phyloP scores from a whole-genome alignment of 2,329 filamentous ascomycete species.

The Alternaria sp. region DNA sequence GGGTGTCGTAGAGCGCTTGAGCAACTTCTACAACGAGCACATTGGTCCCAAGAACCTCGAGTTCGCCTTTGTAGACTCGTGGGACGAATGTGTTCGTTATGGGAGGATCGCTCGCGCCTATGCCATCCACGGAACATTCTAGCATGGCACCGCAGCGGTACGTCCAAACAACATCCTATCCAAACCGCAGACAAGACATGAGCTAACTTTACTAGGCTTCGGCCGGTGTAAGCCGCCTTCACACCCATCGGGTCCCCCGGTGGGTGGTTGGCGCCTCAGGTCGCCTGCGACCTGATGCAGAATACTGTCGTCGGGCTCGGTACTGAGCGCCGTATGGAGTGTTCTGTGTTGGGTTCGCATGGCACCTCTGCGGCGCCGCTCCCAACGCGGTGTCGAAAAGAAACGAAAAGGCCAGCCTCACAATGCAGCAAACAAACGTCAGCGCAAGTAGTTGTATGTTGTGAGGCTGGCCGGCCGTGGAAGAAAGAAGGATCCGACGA shows the following conservation, averaged over 20 bases:
- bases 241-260: background rate
- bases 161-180: background rate
- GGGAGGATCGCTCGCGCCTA: background rate
- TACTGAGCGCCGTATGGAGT: background rate
- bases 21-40: background rate
- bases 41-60: background rate
- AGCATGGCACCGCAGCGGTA: background rate
- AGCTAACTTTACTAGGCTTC: background rate
- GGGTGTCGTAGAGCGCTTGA: background rate
- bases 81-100: background rate
- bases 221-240: background rate
- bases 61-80: background rate
- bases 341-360: background rate
- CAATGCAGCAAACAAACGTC: conserved; percentile 43
- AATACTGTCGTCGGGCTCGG: background rate
- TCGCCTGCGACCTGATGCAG: background rate
- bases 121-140: background rate
- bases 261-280: background rate
- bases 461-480: background rate
- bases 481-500: background rate
- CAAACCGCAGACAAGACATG: background rate
- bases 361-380: background rate
- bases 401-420: conserved; percentile 41
- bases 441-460: conserved; percentile 28
- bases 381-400: conserved; percentile 2